Evolutionary conservation across 2,329 filamentous ascomycete species (phyloP), one percentile per base, ranked within the genome.

Genomic region (Lecanosticta acicola): DNA sequence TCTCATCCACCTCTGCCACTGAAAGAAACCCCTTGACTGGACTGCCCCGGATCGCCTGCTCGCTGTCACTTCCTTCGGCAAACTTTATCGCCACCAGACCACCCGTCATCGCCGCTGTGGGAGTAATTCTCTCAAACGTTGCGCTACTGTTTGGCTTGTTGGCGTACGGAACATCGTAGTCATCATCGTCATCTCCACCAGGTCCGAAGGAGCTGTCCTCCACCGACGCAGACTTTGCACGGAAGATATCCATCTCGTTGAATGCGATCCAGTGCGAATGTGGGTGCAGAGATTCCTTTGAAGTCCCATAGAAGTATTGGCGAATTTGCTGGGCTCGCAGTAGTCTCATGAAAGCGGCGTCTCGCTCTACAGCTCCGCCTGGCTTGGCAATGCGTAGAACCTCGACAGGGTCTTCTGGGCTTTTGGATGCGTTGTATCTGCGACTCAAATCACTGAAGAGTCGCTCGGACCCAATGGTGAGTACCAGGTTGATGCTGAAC

Each of bases 1-100:
- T 83, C 61, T 87, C 85, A 61, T 98, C 90, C 3, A 97, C 87
- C 51, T 95, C 87, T 1, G 87, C 84, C 13, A 97, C 85, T 61
- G 95, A 96, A 21, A 96, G 78, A 61, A 94, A 98, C 0, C 93
- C 93, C 77, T 94, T 85, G 21, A 97, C 83, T 45, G 84, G 85
- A 5, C 89, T 82, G 57, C 90, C 84, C 10, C 87, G 79, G 36
- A 97, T 82, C 1, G 80, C 77, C 39, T 87, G 81, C 4, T 84
- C 77, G 1, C 78, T 71, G 50, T 93, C 88, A 38, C 78, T 81
- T 0, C 61, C 61, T 79, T 68, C 2, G 79, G 76, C 37, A 85
- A 88, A 61, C 67, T 94, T 88, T 43, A 98, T 83, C 0, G 91
- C 88, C 7, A 97, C 71, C 0, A 94, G 77, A 63, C 84, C 86